These are phyloP conservation scores for Penicillium taxi DNA, from an alignment of 495 filamentous ascomycete species.

Conservation along the genomic window DNA sequence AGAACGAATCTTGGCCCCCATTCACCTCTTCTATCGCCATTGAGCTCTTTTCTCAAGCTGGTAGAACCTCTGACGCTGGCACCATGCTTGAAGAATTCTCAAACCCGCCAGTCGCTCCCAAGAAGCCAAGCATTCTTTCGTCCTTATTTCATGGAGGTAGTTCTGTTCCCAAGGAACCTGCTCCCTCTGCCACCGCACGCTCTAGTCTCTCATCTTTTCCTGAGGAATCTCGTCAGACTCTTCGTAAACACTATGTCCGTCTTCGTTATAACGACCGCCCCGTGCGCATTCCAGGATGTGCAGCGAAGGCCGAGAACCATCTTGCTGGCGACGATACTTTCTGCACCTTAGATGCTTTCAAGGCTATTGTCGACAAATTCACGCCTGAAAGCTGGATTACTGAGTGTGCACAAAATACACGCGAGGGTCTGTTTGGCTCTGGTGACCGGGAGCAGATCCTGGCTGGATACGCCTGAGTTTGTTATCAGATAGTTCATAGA, in stretches of 20 bases:
- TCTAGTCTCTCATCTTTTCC: conserved; percentile 25
- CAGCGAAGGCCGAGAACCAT: conserved; percentile 64
- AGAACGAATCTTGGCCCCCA: conserved; percentile 71
- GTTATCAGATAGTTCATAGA: too few relatives aligned
- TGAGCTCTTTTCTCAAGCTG: conserved; percentile 66
- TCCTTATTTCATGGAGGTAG: conserved; percentile 21
- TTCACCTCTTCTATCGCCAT: conserved; percentile 88
- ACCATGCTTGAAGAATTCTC: conserved; percentile 21
- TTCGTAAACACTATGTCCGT: conserved; percentile 79
- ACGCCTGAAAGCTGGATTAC: conserved; percentile 72
- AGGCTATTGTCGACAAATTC: conserved; percentile 81
- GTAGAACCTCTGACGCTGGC: conserved; percentile 3
- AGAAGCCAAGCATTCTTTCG: conserved; percentile 26
- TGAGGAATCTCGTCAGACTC: conserved; percentile 36
- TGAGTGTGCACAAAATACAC: conserved; percentile 62
- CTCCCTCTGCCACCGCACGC: conserved; percentile 29
- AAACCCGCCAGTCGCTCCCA: conserved; percentile 15
- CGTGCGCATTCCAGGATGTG: conserved; percentile 74
- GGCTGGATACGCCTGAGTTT: conserved; percentile 34
- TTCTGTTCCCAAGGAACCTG: conserved; percentile 10
- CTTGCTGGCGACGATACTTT: conserved; percentile 83
- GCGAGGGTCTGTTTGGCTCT: conserved; percentile 37
- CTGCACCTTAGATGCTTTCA: conserved; percentile 89
- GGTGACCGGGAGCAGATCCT: conserved; percentile 24
- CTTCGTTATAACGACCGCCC: conserved; percentile 83